Percentiles rank a stretch among this genome's conserved stretches.
These are phyloP conservation scores for Helotiales sp. DNA, from an alignment of 2,329 filamentous ascomycete genomes.

Conservation along the genomic window DNA sequence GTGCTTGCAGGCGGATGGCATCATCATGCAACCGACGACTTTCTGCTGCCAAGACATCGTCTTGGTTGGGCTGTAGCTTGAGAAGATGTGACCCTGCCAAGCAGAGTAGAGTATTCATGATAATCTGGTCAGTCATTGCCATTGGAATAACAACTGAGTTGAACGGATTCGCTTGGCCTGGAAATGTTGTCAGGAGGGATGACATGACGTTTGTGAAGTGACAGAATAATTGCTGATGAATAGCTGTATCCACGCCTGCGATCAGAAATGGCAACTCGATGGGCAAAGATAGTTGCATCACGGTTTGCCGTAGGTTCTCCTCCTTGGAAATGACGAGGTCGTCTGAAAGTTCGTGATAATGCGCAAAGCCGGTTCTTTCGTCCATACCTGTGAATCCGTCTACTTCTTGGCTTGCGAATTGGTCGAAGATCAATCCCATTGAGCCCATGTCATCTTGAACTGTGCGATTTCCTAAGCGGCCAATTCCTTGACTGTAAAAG, in stretches of 20 bases:
- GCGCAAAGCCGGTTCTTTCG: neutral
- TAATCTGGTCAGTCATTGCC: conserved; percentile 18
- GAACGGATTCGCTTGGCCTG: conserved; percentile 16
- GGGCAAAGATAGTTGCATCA: neutral
- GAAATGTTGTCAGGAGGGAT: conserved; percentile 16
- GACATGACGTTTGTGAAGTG: conserved; percentile 23
- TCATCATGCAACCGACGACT: conserved; percentile 16
- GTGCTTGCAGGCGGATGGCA: conserved; percentile 11
- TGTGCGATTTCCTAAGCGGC: neutral
- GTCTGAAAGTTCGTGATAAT: neutral
- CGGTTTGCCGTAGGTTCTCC: neutral
- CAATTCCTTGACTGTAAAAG: neutral
- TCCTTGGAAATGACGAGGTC: neutral
- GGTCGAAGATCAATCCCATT: neutral
- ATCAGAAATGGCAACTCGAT: conserved; percentile 19
- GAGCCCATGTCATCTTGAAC: neutral
- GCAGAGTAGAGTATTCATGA: conserved; percentile 23
- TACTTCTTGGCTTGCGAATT: neutral
- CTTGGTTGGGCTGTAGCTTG: conserved; percentile 3
- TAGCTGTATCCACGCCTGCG: conserved; percentile 16
- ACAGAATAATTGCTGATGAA: conserved; percentile 20
- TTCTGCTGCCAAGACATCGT: conserved; percentile 11
- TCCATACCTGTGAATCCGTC: neutral
- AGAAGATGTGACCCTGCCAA: conserved; percentile 23
- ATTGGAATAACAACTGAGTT: conserved; percentile 20